Evolutionary conservation across 495 filamentous ascomycete genomes (phyloP).

Genomic region (Platismatia glauca): DNA sequence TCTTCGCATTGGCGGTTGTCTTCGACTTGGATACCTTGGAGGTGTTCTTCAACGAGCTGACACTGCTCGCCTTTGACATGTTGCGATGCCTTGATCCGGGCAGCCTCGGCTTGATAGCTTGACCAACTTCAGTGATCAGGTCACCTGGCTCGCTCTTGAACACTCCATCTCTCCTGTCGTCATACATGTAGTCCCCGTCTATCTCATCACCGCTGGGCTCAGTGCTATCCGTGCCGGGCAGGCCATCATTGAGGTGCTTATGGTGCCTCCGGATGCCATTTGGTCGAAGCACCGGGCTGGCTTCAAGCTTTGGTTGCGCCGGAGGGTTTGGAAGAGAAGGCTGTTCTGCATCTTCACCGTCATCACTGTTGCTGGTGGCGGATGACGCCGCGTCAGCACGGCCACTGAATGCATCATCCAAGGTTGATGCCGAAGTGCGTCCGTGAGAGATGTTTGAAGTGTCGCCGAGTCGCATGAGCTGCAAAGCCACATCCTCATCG

Average conservation of each 20-base stretch:
- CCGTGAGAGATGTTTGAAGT: constrained; percentile 81
- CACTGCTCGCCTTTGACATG: constrained; percentile 28
- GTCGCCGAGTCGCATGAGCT: constrained; percentile 91
- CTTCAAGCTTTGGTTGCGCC: constrained; percentile 39
- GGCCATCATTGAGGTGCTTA: constrained; percentile 53
- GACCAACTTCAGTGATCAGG: constrained; percentile 34
- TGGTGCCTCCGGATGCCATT: constrained; percentile 44
- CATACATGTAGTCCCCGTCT: constrained; percentile 45
- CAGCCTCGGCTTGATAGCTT: constrained; percentile 31
- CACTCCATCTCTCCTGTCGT: constrained; percentile 51
- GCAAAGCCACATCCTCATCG: constrained; percentile 94
- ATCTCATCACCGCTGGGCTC: constrained; percentile 58
- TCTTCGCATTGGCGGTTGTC: constrained; percentile 35
- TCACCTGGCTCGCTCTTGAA: constrained; percentile 47
- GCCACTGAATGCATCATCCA: constrained; percentile 86
- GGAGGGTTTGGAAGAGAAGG: constrained; percentile 53
- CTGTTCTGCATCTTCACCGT: constrained; percentile 56
- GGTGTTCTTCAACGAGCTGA: constrained; percentile 34
- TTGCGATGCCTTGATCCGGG: constrained; percentile 21
- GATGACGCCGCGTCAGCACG: constrained; percentile 80
- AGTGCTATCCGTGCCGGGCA: constrained; percentile 57
- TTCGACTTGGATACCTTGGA: constrained; percentile 41
- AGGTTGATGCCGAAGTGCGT: constrained; percentile 83
- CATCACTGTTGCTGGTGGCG: constrained; percentile 70
- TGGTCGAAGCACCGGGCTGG: constrained; percentile 41